Evolutionary conservation across 129 eudicot genomes (phyloP).

Genomic region (Dittrichia graveolens): DNA sequence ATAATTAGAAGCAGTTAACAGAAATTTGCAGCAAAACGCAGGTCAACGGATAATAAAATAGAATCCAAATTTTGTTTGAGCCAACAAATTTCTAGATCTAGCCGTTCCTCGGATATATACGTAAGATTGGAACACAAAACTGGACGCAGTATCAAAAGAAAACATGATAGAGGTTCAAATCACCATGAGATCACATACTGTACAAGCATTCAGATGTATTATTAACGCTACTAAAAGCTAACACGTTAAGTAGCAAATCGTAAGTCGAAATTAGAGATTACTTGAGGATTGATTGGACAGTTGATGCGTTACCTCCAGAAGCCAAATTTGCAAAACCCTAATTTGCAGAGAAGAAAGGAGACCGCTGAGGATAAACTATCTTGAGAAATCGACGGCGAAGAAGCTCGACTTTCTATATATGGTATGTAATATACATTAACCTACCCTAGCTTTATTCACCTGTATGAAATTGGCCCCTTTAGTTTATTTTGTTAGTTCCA

Average conservation of each 20-base stretch:
- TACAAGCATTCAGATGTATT: conserved; percentile 14
- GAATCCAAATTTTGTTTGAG: not conserved
- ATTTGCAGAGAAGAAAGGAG: conserved; percentile 27
- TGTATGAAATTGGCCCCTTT: conserved; percentile 13
- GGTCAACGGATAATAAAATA: conserved; percentile 24
- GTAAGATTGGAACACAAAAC: not conserved
- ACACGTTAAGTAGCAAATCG: not conserved
- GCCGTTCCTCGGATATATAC: not conserved
- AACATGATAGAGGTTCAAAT: not conserved
- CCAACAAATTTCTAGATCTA: conserved; percentile 32
- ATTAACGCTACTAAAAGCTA: not conserved
- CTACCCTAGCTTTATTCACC: conserved; percentile 1
- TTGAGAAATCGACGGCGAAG: conserved; percentile 30
- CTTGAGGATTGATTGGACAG: conserved; percentile 12
- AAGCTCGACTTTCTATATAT: conserved; percentile 22
- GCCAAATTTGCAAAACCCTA: conserved; percentile 33
- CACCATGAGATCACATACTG: conserved; percentile 12
- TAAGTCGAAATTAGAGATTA: not conserved
- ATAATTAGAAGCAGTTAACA: not conserved
- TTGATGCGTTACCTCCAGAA: conserved; percentile 31
- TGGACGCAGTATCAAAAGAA: conserved; percentile 4
- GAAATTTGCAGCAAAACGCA: not conserved
- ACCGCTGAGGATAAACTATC: conserved; percentile 30
- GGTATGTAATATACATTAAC: conserved; percentile 3
- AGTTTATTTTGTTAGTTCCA: not conserved